Evolutionary conservation across 163 green algal species (phyloP).

Genomic region (Volvox carteri): DNA sequence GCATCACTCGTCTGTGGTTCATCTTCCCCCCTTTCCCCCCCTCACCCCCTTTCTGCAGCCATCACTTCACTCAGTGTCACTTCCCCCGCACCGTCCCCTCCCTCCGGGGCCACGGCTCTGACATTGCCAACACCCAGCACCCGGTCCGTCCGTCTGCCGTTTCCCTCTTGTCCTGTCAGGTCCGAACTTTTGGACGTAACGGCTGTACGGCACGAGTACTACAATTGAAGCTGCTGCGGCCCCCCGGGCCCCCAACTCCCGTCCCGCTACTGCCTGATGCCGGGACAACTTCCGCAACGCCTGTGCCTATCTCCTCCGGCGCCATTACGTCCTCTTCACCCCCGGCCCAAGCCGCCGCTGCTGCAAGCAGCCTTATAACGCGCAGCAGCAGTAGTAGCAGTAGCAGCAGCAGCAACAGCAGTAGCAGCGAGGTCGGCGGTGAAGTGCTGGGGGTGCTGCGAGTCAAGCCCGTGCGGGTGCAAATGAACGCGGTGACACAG

Average conservation of each 20-base stretch:
- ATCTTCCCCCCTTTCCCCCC: too few relatives aligned
- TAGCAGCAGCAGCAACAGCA: not conserved
- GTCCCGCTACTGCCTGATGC: too few relatives aligned
- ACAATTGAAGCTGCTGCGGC: conserved; percentile 42
- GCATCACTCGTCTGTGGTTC: too few relatives aligned
- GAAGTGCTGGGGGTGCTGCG: not conserved
- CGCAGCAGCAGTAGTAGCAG: not conserved
- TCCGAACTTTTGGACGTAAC: conserved; percentile 55
- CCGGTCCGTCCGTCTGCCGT: too few relatives aligned
- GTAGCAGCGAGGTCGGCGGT: not conserved
- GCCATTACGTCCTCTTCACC: not conserved
- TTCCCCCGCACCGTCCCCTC: too few relatives aligned
- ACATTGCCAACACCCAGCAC: too few relatives aligned
- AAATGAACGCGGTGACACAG: conserved; percentile 50
- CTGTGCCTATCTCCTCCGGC: too few relatives aligned
- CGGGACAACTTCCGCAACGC: too few relatives aligned
- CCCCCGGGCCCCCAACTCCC: not conserved
- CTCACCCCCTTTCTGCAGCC: too few relatives aligned
- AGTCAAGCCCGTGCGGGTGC: conserved; percentile 56
- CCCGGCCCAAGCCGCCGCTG: not conserved
- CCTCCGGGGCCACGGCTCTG: too few relatives aligned
- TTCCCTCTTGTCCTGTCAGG: conserved; percentile 1
- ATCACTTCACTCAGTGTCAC: too few relatives aligned
- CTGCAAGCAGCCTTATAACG: not conserved
- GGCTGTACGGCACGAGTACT: conserved; percentile 52